Evolutionary conservation across 495 filamentous ascomycete species (phyloP), one percentile per base, ranked within the genome.

Genomic region (Terfezia boudieri): DNA sequence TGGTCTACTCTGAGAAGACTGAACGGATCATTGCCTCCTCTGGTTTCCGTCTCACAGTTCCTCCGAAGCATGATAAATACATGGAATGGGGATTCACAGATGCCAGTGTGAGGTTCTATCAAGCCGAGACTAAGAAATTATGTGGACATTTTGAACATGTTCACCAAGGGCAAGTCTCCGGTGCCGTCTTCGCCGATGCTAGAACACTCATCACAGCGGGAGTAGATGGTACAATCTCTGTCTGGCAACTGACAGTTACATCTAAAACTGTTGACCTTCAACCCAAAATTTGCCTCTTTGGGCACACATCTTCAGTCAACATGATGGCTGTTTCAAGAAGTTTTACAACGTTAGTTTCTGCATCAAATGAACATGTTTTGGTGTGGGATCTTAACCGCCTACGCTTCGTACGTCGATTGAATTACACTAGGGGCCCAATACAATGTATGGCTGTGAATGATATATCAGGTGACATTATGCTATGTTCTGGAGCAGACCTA

Each of bases 31-130:
- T 98, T 46, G 90, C 82, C 59, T 80, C 86, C n/a, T 79, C 82
- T 36, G 73, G 85, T 5, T 82, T 89, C 64, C 71, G 84, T 41
- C 71, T 94, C 37, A 88, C 94, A 60, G 80, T 96, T 12, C 85
- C 87, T 1, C 88, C 92, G 5, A 69, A 69, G 36, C 89, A 83
- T 58, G 89, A 96, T 63, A 85, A 87, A 59, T 94, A 83, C 58
- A 75, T 98, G 66, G 86, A 95, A 67, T 95, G 89, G 90, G 90
- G 87, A 1, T 96, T 90, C 64, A 81, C 86, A 8, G 90, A 98
- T 69, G 84, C 82, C 58, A 87, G 84, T 61, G 76, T 96, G 8
- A 79, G 90, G 9, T 96, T 95, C 71, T 94, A 84, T 66, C 73
- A 79, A 37, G 74, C 79, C 50, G 87, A 90, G 52, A 82, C 75